A percentile compares a stretch with the other conserved stretches of the same genome.
These are phyloP conservation scores for Vicia villosa DNA, from an alignment of 306 rosid species.

Conservation along the genomic window DNA sequence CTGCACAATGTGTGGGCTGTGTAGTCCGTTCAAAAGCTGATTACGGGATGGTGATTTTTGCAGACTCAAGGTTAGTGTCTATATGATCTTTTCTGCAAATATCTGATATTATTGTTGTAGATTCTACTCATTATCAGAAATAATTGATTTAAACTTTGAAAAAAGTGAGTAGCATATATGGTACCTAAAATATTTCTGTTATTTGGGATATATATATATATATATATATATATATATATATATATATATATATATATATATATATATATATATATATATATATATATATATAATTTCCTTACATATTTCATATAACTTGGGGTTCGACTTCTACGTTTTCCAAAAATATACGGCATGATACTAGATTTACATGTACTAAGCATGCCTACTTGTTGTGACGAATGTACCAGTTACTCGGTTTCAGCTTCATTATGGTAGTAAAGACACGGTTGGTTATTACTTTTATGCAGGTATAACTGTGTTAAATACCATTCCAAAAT, in stretches of 20 bases:
- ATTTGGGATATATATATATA: no score
- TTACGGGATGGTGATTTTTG: conserved; percentile 98
- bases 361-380: conserved; percentile 5
- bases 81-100: conserved; percentile 9
- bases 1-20: conserved; percentile 97
- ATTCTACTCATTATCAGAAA: no score
- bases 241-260: no score
- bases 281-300: neutral
- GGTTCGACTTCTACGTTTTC: neutral
- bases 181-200: no score
- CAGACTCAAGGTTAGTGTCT: conserved; percentile 74
- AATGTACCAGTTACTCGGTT: conserved; percentile 11
- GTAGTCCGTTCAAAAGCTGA: conserved; percentile 97
- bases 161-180: no score
- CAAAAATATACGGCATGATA: neutral
- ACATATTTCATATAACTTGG: neutral
- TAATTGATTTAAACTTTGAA: no score
- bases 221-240: no score
- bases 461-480: conserved; percentile 75
- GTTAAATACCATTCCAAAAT: conserved; percentile 91
- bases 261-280: no score
- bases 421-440: conserved; percentile 15
- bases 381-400: neutral
- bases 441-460: conserved; percentile 15
- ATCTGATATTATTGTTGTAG: neutral